Percentiles rank a stretch among this genome's conserved stretches.
phyloP scores from a whole-genome alignment of 2,329 filamentous ascomycete species.

The Cordyceps fumosorosea region DNA sequence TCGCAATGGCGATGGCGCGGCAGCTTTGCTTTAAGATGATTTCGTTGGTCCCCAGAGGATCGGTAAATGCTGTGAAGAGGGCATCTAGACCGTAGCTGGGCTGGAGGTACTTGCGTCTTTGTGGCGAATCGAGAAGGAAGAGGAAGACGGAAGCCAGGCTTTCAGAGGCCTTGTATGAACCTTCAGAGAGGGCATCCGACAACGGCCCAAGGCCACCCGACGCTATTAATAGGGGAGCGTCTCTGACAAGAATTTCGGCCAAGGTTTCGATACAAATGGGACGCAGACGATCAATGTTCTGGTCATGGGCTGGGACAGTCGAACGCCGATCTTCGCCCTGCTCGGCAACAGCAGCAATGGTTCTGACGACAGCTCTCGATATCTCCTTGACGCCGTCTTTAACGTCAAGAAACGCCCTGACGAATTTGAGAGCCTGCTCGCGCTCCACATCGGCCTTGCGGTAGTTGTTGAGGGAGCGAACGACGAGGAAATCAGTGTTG shows the following conservation, averaged over 20 bases:
- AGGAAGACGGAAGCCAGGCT: slow-evolving; percentile 83
- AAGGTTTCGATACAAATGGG: slow-evolving; percentile 91
- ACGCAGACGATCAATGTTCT: slow-evolving; percentile 75
- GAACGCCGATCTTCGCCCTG: slow-evolving; percentile 81
- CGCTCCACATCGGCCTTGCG: slow-evolving; percentile 94
- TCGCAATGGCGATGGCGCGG: slow-evolving; percentile 81
- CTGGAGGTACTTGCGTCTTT: slow-evolving; percentile 72
- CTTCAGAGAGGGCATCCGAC: slow-evolving; percentile 88
- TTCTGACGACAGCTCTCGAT: slow-evolving; percentile 78
- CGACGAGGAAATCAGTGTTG: slow-evolving; percentile 88
- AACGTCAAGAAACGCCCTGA: slow-evolving; percentile 89
- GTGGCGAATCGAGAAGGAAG: slow-evolving; percentile 80
- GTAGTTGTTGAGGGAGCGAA: slow-evolving; percentile 85
- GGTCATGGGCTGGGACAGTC: slow-evolving; percentile 60
- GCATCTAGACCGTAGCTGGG: slow-evolving; percentile 86
- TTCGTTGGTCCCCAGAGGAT: slow-evolving; percentile 60
- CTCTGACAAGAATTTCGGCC: slow-evolving; percentile 82
- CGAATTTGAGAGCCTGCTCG: slow-evolving; percentile 94
- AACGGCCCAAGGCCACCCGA: slow-evolving; percentile 79
- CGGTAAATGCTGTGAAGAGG: slow-evolving; percentile 87
- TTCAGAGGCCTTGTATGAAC: slow-evolving; percentile 86
- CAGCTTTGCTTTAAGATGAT: slow-evolving; percentile 73
- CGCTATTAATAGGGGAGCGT: slow-evolving; percentile 72
- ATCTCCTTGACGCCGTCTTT: slow-evolving; percentile 87
- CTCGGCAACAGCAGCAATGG: slow-evolving; percentile 85